Evolutionary conservation across 768 basidiomycete genomes (phyloP).

Genomic region (Mrakia blollopis): DNA sequence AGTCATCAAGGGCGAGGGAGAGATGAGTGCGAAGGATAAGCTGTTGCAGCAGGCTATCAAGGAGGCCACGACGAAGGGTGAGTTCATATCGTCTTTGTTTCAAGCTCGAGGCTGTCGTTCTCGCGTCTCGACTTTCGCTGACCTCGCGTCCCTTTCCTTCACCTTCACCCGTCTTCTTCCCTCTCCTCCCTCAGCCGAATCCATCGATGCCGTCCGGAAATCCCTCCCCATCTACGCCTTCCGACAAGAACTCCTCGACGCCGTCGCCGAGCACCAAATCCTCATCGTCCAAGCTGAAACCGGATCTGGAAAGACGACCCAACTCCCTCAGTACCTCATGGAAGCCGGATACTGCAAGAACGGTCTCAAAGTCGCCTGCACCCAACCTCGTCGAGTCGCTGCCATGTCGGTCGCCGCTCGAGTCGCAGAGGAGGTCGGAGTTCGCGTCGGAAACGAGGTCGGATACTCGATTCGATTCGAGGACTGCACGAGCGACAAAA

Average conservation of each 20-base stretch:
- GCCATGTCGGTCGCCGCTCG: slow-evolving; percentile 99
- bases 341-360: slow-evolving; percentile 90
- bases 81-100: slow-evolving; percentile 36
- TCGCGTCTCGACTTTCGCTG: background rate
- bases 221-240: slow-evolving; percentile 85
- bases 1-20: slow-evolving; percentile 58
- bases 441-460: slow-evolving; percentile 93
- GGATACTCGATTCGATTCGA: slow-evolving; percentile 99
- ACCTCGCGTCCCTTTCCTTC: background rate
- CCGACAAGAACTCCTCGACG: slow-evolving; percentile 80
- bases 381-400: slow-evolving; percentile 95
- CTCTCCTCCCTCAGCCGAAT: slow-evolving; percentile 54
- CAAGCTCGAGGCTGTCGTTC: too few relatives aligned
- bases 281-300: slow-evolving; percentile 98
- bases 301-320: slow-evolving; percentile 97
- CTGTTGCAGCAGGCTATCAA: slow-evolving; percentile 81
- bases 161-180: background rate
- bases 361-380: slow-evolving; percentile 88
- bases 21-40: slow-evolving; percentile 76
- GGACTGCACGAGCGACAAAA: slow-evolving; percentile 99
- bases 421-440: slow-evolving; percentile 98
- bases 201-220: slow-evolving; percentile 90
- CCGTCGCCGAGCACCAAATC: slow-evolving; percentile 85
- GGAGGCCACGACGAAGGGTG: slow-evolving; percentile 83
- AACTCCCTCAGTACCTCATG: slow-evolving; percentile 94